Base-by-base conservation (phyloP, 1,284 basidiomycete genomes). In the Trichosporon sp. region DNA sequence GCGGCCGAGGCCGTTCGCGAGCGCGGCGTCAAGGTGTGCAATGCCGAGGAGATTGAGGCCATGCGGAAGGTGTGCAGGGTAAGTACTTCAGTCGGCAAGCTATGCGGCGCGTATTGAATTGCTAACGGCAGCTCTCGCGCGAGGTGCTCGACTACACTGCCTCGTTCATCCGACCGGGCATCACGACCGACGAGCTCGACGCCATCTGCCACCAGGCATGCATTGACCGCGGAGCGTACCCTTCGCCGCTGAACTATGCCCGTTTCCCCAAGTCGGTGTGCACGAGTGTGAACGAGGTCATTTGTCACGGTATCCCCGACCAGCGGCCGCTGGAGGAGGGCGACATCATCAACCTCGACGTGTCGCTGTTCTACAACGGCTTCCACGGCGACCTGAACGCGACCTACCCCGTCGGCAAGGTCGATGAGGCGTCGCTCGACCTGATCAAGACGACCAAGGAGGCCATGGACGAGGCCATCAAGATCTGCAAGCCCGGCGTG, bases 261-360 rank as follows among this genome's bases (percentile, higher is more conserved):
- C 85, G 86, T 59, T 99, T 90, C 78, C 95, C 95, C 27, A 97
- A 98, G 83, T 96, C 92, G 52, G 87, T 97, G 56, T 99, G 96
- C 88, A 95, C 90, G 81, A 74, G 90, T 85, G 83, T 99, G 46
- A 99, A 99, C 80, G 96, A 99, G 80, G 89, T 88, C 63, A 95
- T 99, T 73, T 99, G 96, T 78, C 96, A 99, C 79, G 92, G 92
- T 62, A 96, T 97, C 69, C 94, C 94, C 49, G 94, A 96, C 81
- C 85, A 90, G 71, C 84, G 93, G 63, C 91, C 89, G 70, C 81
- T 96, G 60, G 84, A 85, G 72, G 90, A 95, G 71, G 94, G 94
- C 27, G 95, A 97, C 79, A 97, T 97, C 71, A 83, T 96, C 77
- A 96, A 96, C 79, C 86, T 95, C 56, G 95, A 86, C 66, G 83